A percentile compares a stretch with the other conserved stretches of the same genome.
Evolutionary conservation across 768 basidiomycete species (phyloP).

Genomic region (Naganishia kalamii): DNA sequence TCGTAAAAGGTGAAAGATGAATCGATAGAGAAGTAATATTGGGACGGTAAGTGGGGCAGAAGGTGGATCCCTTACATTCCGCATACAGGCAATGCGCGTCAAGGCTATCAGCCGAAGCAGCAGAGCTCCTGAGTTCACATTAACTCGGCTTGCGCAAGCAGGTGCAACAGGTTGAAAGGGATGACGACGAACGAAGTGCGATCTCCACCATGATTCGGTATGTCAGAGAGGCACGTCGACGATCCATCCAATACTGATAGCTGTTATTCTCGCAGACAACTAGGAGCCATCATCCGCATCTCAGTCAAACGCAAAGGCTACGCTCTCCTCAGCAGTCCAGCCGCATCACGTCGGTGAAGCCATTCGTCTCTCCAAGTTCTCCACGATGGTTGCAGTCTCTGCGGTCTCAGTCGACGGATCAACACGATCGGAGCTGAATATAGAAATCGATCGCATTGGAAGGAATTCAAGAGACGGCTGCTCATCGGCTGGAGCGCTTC

Average conservation of each 20-base stretch:
- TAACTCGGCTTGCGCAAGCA: slow-evolving; percentile 88
- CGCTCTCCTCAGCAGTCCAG: slow-evolving; percentile 74
- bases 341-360: slow-evolving; percentile 96
- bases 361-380: slow-evolving; percentile 94
- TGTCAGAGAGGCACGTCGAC: slow-evolving; percentile 54
- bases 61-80: no score
- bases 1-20: no score
- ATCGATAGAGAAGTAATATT: no score
- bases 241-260: background rate
- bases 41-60: no score
- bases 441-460: slow-evolving; percentile 85
- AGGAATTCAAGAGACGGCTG: slow-evolving; percentile 70
- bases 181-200: slow-evolving; percentile 94
- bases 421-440: slow-evolving; percentile 82
- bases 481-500: slow-evolving; percentile 96
- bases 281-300: slow-evolving; percentile 97
- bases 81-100: slow-evolving; percentile 95
- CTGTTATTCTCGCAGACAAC: slow-evolving; percentile 53
- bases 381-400: slow-evolving; percentile 97
- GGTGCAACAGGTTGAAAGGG: slow-evolving; percentile 88
- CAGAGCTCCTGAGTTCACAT: slow-evolving; percentile 92
- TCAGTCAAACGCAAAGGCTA: slow-evolving; percentile 95
- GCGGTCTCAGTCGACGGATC: slow-evolving; percentile 89
- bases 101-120: slow-evolving; percentile 81
- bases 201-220: slow-evolving; percentile 86